Conservation (phyloP, 257 asterid genomes). For the Cynanchum wilfordii region DNA sequence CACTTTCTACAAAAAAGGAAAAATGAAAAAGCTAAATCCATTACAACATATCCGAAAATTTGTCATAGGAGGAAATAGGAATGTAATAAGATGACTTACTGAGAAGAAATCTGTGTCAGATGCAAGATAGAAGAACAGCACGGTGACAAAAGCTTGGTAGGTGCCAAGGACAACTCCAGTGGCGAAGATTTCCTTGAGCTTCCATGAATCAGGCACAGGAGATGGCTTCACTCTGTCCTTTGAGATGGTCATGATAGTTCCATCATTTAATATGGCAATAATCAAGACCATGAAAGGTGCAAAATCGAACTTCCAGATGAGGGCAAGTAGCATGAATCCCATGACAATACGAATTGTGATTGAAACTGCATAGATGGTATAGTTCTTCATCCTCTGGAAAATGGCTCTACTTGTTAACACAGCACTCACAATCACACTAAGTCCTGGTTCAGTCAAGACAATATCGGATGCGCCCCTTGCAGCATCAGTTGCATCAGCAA, state of each 20-base stretch:
- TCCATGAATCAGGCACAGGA: constrained; percentile 92
- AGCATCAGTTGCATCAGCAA: constrained; percentile 89
- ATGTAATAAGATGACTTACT: constrained; percentile 23
- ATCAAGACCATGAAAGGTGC: constrained; percentile 89
- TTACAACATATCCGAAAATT: neutral
- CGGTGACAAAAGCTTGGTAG: constrained; percentile 74
- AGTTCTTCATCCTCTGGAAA: constrained; percentile 92
- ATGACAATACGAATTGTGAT: constrained; percentile 81
- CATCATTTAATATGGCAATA: constrained; percentile 83
- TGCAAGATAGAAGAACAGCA: constrained; percentile 72
- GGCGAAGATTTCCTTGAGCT: constrained; percentile 84
- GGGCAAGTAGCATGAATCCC: constrained; percentile 88
- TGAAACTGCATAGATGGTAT: constrained; percentile 84
- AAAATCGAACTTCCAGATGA: constrained; percentile 86
- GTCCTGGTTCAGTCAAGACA: constrained; percentile 83
- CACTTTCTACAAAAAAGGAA: constrained; percentile 19
- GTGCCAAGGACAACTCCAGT: constrained; percentile 85
- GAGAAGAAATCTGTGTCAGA: constrained; percentile 62
- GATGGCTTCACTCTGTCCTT: constrained; percentile 85
- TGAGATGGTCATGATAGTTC: constrained; percentile 94
- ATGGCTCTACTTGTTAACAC: constrained; percentile 86
- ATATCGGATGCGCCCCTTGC: constrained; percentile 85
- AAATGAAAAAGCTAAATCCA: neutral
- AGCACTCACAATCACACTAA: constrained; percentile 81
- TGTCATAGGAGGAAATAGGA: neutral